Evolutionary conservation across 2,329 filamentous ascomycete species (phyloP).

Genomic region (Alternaria incomplexa): DNA sequence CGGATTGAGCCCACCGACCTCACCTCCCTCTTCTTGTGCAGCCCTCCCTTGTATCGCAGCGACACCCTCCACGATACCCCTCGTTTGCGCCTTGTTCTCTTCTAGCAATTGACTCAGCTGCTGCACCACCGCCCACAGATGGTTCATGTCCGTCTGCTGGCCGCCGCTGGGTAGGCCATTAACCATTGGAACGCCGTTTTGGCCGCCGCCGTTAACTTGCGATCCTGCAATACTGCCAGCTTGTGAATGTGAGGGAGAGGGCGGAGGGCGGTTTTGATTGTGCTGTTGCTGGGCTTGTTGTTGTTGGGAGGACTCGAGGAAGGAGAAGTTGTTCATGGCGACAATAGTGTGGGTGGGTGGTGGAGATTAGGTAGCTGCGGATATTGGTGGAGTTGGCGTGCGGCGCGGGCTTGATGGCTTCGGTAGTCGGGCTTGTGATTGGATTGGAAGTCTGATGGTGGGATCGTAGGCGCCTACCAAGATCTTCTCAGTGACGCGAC

Average conservation of each 20-base stretch:
- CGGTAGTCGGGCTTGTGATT: constrained; percentile 6
- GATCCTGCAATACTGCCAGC: constrained; percentile 19
- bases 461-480: background rate
- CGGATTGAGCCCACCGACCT: constrained; percentile 10
- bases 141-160: constrained; percentile 53
- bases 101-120: constrained; percentile 49
- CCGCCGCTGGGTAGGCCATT: constrained; percentile 49
- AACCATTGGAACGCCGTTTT: constrained; percentile 47
- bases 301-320: constrained; percentile 34
- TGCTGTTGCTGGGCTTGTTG: constrained; percentile 14
- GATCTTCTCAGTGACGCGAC: background rate
- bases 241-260: constrained; percentile 41
- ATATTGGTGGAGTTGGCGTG: constrained; percentile 14
- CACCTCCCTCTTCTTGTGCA: constrained; percentile 40
- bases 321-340: constrained; percentile 48
- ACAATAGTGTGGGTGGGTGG: constrained; percentile 11
- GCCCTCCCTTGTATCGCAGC: constrained; percentile 46
- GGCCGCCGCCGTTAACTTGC: constrained; percentile 41
- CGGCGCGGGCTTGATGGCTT: constrained; percentile 12
- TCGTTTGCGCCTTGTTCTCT: constrained; percentile 49
- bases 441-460: constrained; percentile 4
- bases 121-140: constrained; percentile 51
- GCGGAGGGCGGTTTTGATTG: constrained; percentile 39
- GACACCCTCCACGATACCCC: constrained; percentile 47
- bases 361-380: constrained; percentile 11